A percentile compares a stretch with the other conserved stretches of the same genome.
These are phyloP conservation scores for Knoxdaviesia proteae DNA, from an alignment of 2,329 filamentous ascomycete genomes.

Conservation along the genomic window DNA sequence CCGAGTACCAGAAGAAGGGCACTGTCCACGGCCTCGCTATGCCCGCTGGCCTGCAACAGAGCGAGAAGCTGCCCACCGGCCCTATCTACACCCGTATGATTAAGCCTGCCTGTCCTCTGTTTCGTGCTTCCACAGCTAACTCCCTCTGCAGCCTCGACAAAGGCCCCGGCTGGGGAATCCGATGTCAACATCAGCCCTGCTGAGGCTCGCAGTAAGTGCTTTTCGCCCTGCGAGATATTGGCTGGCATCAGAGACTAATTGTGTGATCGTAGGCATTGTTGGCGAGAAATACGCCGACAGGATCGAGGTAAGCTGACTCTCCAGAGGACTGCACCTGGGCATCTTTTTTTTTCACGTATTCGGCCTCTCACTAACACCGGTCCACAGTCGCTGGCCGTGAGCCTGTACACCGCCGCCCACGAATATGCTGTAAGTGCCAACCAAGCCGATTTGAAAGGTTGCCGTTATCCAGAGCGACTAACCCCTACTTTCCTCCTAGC, in stretches of 20 bases:
- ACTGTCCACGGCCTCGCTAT: slow-evolving; percentile 64
- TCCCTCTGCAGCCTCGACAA: slow-evolving; percentile 61
- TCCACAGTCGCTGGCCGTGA: slow-evolving; percentile 9
- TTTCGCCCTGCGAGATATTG: slow-evolving; percentile 39
- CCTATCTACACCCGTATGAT: slow-evolving; percentile 35
- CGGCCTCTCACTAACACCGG: too few species aligned
- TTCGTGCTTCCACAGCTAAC: slow-evolving; percentile 9
- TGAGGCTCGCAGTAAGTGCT: slow-evolving; percentile 23
- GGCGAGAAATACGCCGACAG: slow-evolving; percentile 13
- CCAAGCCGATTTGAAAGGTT: too few species aligned
- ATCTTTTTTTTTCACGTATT: too few species aligned
- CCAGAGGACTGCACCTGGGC: too few species aligned
- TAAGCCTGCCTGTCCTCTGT: slow-evolving; percentile 25
- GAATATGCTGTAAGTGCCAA: slow-evolving; percentile 28
- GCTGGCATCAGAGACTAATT: slow-evolving; percentile 38
- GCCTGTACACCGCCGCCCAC: slow-evolving; percentile 23
- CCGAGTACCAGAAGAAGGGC: slow-evolving; percentile 48
- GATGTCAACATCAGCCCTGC: slow-evolving; percentile 71
- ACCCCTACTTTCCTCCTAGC: background rate
- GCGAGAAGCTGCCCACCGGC: slow-evolving; percentile 40
- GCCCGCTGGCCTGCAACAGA: slow-evolving; percentile 47
- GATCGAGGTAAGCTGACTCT: slow-evolving; percentile 7
- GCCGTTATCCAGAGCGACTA: too few species aligned
- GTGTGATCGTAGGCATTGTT: slow-evolving; percentile 21
- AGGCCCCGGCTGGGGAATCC: slow-evolving; percentile 58